Evolutionary conservation across 441 rosid genomes (phyloP).

Genomic region (Pelargonium myrrhifolium): DNA sequence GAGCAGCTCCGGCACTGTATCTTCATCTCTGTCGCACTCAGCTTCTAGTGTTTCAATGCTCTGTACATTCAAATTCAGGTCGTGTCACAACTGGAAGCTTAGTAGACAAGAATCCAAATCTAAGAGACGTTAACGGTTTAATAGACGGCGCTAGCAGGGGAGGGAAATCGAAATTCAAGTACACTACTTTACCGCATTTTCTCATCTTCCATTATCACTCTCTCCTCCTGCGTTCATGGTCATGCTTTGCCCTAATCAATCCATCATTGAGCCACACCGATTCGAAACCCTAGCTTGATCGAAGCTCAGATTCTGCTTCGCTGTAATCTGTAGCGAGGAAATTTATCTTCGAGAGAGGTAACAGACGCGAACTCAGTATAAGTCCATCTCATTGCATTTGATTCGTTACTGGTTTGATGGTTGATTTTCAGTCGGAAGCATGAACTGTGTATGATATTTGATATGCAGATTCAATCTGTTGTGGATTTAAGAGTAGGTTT

Average conservation of each 20-base stretch:
- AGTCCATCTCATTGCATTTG: neutral
- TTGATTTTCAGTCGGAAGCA: neutral
- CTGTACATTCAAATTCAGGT: too few species aligned
- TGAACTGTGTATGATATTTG: too few species aligned
- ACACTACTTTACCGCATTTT: conserved; percentile 18
- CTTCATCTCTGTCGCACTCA: too few species aligned
- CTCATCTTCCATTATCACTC: neutral
- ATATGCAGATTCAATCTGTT: too few species aligned
- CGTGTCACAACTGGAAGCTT: neutral
- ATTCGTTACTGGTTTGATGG: neutral
- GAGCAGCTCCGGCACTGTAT: too few species aligned
- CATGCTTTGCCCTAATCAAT: too few species aligned
- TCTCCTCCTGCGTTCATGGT: too few species aligned
- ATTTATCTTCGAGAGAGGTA: neutral
- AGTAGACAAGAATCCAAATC: neutral
- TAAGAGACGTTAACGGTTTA: neutral
- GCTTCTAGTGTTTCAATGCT: too few species aligned
- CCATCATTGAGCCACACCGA: too few species aligned
- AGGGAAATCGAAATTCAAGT: conserved; percentile 23
- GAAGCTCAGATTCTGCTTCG: conserved; percentile 6
- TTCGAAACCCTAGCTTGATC: neutral
- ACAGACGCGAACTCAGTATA: neutral
- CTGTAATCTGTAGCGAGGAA: neutral
- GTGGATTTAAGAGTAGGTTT: too few species aligned
- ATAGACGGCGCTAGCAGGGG: conserved; percentile 28